Evolutionary conservation across 768 basidiomycete genomes (phyloP), one percentile per base, ranked within the genome.

Genomic region (Podaxis sp.): DNA sequence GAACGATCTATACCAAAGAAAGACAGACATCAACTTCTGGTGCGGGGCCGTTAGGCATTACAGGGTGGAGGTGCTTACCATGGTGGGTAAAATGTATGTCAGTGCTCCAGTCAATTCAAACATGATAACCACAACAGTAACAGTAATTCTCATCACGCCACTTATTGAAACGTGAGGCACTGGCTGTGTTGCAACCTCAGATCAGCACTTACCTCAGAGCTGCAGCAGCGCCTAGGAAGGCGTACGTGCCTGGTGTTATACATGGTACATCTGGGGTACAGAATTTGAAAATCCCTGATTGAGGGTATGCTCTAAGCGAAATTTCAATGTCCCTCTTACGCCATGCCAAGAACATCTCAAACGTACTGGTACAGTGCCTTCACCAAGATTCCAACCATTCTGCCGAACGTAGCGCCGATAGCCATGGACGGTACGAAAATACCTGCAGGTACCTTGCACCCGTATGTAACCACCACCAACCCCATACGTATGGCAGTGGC

Each of bases 361-460:
- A 54, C 67, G 68, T 81, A 90, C 95, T 79, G 81, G 71, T 96
- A 88, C 74, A 97, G 80, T 0, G 95, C 95, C 73, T 97, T 96
- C 35, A 98, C 95, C 64, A 97, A 80, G 62, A 98, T 98, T 0
- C 97, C 97, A 16, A 99, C 77, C 94, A 98, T 97, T 40, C 97
- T 81, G 1, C 97, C 97, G 69, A 98, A 98, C 0, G 93, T 90
- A 3, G 97, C 97, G 40, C 97, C 97, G 58, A 98, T 88, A 0
- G 96, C 97, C 97, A 99, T 98, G 2, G 95, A 97, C 1, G 97
- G 97, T 0, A 99, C 93, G 66, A 99, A 99, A 65, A 99, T 99
- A 25, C 97, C 97, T 10, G 92, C 92, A 1, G 97, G 97, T 0
- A 99, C 97, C 72, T 94, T 98, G 69, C 88, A 91, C 0, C 97